Base-by-base conservation (phyloP, 192 early-diverging fungal genomes). In the Dimargaris xerosporica region DNA sequence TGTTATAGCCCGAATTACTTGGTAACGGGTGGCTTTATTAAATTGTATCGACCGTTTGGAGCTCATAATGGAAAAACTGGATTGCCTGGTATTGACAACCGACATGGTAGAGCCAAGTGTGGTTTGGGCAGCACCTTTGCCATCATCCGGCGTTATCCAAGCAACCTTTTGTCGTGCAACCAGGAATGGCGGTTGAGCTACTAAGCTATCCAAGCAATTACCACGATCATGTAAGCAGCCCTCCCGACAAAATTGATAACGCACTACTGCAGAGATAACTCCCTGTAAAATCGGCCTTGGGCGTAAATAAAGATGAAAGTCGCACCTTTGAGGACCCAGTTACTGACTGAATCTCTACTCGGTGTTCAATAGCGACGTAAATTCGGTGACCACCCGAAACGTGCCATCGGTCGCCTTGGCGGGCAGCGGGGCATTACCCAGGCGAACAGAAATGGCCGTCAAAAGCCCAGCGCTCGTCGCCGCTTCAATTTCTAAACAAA, bases 401-500 rank as follows among this genome's bases (percentile, higher is more conserved):
- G 44, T 9, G 44, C 17, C 44, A 45, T 55, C 23, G 28, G 29
- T 59, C 63, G 26, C 34, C 31, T 58, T 31, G n/a, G 19, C 56
- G 34, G 56, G 3, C 0, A 91, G 60, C 50, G 75, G 71, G 3
- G 81, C 68, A 62, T 94, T 96, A 16, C 90, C 91, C 1, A 87
- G 85, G 7, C 93, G 81, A 19, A 81, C 65, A 7, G 85, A 80
- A 28, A 93, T 73, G 25, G 83, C 75, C 0, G 80, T 75, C 62
- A 85, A 82, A 66, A 85, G 75, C 0, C 85, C 88, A 5, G 85
- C 89, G 44, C 68, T 30, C 54, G 84, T 64, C 28, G 91, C 91
- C 44, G 93, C 90, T 21, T 67, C 65, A 29, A 88, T 86, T 76
- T 96, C 93, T n/a, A n/a, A n/a, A n/a, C n/a, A n/a, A n/a, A n/a